Base-by-base conservation (phyloP, 768 basidiomycete species). In the Suillus clintonianus region DNA sequence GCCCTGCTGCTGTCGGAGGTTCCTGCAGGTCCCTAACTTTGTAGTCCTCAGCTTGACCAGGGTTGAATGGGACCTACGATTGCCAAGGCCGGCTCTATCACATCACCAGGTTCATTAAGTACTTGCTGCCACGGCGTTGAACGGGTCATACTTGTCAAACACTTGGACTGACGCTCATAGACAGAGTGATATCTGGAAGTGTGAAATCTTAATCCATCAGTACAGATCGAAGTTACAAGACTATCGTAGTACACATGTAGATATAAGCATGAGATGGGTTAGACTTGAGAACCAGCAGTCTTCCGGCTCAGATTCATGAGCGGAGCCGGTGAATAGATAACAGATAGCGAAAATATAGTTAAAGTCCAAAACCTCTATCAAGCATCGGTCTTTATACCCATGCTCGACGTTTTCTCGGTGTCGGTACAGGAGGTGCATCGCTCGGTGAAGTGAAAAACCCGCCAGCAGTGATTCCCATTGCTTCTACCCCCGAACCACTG, bases 401-500 rank as follows among this genome's bases (percentile, higher is more conserved):
- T 19, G 39, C 39, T 57, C 27, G 56, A 27, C 39, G 56, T 6
- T 57, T 41, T 13, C 3, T 41, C n/a, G 56, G 17, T 32, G 66
- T 57, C 37, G 74, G 72, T 5, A 74, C 71, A 7, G 74, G 70
- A 13, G 77, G 73, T 45, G 76, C 70, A 2, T 71, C 65, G 48
- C 70, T 61, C 11, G 89, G 87, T 5, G 90, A 80, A 14, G 82
- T 78, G 74, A 94, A 94, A 72, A 94, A 94, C 0, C 92, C 93
- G 24, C 82, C 82, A 39, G 91, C 92, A 37, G 89, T 92, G 53
- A 94, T 81, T 19, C 91, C 83, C 51, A 89, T 72, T 32, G 91
- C 89, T 77, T 91, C 89, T 62, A 94, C 92, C 36, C 85, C 89
- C 24, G 90, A 86, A 17, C 89, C 92, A 59, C 82, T 81, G 50